A percentile compares a stretch with the other conserved stretches of the same genome.
Conservation (phyloP, 2,329 filamentous ascomycete species). For the Pseudopithomyces chartarum region DNA sequence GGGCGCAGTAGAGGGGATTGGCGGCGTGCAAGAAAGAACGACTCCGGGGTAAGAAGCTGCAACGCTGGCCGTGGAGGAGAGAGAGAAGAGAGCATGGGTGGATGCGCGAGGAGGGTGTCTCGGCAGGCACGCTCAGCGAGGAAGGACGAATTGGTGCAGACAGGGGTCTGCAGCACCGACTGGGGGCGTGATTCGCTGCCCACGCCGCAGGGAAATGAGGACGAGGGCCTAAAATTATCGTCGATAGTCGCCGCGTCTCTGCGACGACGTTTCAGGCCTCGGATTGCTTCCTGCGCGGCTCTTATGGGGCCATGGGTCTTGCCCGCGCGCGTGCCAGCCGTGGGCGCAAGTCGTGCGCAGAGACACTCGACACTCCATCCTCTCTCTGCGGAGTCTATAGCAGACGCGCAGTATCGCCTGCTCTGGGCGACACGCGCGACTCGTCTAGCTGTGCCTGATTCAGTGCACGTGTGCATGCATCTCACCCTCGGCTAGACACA, state of each 20-base stretch:
- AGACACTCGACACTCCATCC: neutral
- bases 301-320: neutral
- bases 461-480: slow-evolving; percentile 7
- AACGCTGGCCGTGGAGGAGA: slow-evolving; percentile 33
- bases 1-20: slow-evolving; percentile 31
- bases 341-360: neutral
- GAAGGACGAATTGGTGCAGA: slow-evolving; percentile 15
- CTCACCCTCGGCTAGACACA: slow-evolving; percentile 8
- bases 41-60: slow-evolving; percentile 44
- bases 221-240: slow-evolving; percentile 35
- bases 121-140: slow-evolving; percentile 17
- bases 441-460: slow-evolving; percentile 6
- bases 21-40: slow-evolving; percentile 37
- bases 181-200: slow-evolving; percentile 27
- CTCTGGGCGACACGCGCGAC: neutral
- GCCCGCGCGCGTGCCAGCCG: neutral
- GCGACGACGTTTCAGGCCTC: slow-evolving; percentile 7
- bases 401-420: neutral
- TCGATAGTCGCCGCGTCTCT: slow-evolving; percentile 3
- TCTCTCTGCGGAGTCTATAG: neutral
- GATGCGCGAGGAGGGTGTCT: slow-evolving; percentile 15
- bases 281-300: slow-evolving; percentile 8
- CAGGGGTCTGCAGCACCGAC: slow-evolving; percentile 1
- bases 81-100: slow-evolving; percentile 32
- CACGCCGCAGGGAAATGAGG: slow-evolving; percentile 33